Percentiles rank a stretch among this genome's conserved stretches.
These are phyloP conservation scores for Claviceps sp. DNA, from an alignment of 2,329 filamentous ascomycete species.

Conservation along the genomic window DNA sequence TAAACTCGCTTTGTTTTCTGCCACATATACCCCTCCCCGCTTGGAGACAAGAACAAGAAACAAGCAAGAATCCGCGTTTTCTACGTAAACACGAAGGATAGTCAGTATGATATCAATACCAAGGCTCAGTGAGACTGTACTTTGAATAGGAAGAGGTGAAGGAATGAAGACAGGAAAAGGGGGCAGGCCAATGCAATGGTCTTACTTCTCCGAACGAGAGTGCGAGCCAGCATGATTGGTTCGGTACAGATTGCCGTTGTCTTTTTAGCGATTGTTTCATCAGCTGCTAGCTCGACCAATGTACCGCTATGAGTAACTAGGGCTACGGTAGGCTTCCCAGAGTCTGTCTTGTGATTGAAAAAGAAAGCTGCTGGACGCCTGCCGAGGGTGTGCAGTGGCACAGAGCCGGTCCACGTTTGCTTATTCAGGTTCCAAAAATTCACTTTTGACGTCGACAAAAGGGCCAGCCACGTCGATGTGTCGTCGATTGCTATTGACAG, in stretches of 20 bases:
- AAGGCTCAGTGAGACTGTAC: background rate
- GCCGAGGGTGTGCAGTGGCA: slow-evolving; percentile 35
- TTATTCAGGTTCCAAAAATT: slow-evolving; percentile 50
- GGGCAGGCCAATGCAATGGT: background rate
- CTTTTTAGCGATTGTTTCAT: slow-evolving; percentile 24
- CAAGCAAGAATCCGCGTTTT: background rate
- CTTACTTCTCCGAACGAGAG: slow-evolving; percentile 31
- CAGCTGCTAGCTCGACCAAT: slow-evolving; percentile 38
- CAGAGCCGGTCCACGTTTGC: slow-evolving; percentile 40
- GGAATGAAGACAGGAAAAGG: background rate
- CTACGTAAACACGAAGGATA: background rate
- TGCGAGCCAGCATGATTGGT: slow-evolving; percentile 35
- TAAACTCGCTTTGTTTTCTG: slow-evolving; percentile 16
- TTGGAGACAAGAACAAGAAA: slow-evolving; percentile 3
- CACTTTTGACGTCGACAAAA: slow-evolving; percentile 42
- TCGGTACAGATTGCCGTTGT: slow-evolving; percentile 38
- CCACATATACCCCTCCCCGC: slow-evolving; percentile 1
- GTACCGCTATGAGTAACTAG: slow-evolving; percentile 52
- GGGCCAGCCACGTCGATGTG: slow-evolving; percentile 49
- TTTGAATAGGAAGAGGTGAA: background rate
- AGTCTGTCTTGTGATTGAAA: slow-evolving; percentile 35
- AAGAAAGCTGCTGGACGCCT: slow-evolving; percentile 50
- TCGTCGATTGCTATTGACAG: slow-evolving; percentile 52
- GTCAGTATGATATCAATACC: background rate
- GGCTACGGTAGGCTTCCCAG: slow-evolving; percentile 34